Percentiles rank a stretch among this genome's conserved stretches.
Evolutionary conservation across 768 basidiomycete species (phyloP).

Genomic region (Naematelia aurantialba): DNA sequence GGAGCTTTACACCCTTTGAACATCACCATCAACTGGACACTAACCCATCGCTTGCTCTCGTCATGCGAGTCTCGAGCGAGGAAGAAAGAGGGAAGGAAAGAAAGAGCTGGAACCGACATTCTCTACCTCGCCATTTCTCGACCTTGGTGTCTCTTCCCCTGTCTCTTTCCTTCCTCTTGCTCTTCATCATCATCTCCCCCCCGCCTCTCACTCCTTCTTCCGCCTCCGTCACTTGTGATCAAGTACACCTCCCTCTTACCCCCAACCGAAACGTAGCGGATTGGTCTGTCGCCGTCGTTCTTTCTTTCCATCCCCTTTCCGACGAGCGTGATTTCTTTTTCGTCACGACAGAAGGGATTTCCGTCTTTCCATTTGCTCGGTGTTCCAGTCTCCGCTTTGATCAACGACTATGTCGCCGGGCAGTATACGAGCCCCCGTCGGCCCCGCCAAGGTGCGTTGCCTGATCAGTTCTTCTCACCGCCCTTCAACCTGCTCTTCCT

Average conservation of each 20-base stretch:
- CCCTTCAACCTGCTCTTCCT: not conserved
- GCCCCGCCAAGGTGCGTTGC: not conserved
- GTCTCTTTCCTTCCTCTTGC: slow-evolving; percentile 5
- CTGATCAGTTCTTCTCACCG: slow-evolving; percentile 7
- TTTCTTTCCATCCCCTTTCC: not conserved
- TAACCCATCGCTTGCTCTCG: no score
- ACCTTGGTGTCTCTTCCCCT: slow-evolving; percentile 2
- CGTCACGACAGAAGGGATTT: no score
- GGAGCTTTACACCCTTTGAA: no score
- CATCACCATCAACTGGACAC: no score
- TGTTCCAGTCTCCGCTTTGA: slow-evolving; percentile 9
- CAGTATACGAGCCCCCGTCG: not conserved
- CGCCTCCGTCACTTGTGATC: not conserved
- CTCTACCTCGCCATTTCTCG: slow-evolving; percentile 1
- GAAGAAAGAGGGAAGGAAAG: no score
- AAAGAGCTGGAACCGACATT: slow-evolving; percentile 2
- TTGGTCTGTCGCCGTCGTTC: no score
- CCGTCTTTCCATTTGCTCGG: not conserved
- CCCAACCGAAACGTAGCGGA: no score
- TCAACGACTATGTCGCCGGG: not conserved
- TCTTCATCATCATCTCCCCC: not conserved
- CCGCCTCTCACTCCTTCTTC: slow-evolving; percentile 7
- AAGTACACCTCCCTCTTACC: no score
- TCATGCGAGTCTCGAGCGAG: no score
- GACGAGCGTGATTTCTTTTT: not conserved